A percentile compares a stretch with the other conserved stretches of the same genome.
These are phyloP conservation scores for Wallacemonas sp. DNA, from an alignment of 208 protist genomes.

Conservation along the genomic window DNA sequence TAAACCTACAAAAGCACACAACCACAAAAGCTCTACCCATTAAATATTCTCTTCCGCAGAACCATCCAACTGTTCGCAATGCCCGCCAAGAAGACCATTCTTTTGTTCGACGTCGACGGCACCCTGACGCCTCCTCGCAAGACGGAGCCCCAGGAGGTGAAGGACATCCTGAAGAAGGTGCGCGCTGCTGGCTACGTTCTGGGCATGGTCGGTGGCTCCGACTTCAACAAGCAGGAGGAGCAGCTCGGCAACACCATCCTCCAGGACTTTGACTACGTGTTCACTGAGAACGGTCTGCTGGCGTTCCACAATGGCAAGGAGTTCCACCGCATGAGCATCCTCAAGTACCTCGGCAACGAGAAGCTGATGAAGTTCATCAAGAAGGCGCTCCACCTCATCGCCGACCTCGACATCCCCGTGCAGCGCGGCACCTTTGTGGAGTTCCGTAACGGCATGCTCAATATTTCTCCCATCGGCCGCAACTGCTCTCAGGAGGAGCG, in stretches of 20 bases:
- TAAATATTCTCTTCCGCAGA: background rate
- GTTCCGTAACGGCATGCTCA: constrained; percentile 99
- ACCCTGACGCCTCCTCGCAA: constrained; percentile 89
- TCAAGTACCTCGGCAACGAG: constrained; percentile 94
- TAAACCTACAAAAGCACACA: background rate
- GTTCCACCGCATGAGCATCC: constrained; percentile 91
- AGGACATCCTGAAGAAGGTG: constrained; percentile 78
- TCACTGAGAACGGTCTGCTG: constrained; percentile 98
- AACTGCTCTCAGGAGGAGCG: constrained; percentile 98
- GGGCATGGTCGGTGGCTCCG: constrained; percentile 98
- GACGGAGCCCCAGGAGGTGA: constrained; percentile 88
- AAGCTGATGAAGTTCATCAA: constrained; percentile 96
- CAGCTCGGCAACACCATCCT: constrained; percentile 94
- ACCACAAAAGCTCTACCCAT: background rate
- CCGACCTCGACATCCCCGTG: constrained; percentile 97
- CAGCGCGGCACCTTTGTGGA: constrained; percentile 99
- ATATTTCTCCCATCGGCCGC: constrained; percentile 99
- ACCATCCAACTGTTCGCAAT: background rate
- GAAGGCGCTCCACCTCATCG: constrained; percentile 93
- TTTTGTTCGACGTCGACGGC: constrained; percentile 97
- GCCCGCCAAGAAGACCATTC: constrained; percentile 49
- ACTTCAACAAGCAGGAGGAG: constrained; percentile 98
- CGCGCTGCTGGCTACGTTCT: constrained; percentile 86
- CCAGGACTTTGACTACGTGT: constrained; percentile 97
- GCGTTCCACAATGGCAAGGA: constrained; percentile 90